Evolutionary conservation across 1,139 yeast species (phyloP).

Genomic region (Debaryomyces sp.): DNA sequence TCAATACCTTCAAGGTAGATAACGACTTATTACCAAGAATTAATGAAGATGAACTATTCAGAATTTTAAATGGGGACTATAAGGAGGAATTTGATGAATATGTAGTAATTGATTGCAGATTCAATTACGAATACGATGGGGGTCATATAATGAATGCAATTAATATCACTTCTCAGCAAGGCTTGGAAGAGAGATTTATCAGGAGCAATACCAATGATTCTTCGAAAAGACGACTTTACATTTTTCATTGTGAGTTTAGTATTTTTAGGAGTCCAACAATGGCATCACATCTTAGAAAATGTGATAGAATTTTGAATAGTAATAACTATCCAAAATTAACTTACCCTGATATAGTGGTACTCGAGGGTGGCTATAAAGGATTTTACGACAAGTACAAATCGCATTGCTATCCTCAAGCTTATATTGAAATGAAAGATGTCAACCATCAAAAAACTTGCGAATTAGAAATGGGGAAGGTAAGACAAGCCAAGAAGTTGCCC

Average conservation of each 20-base stretch:
- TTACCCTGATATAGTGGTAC: constrained; percentile 85
- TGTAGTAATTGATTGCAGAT: constrained; percentile 81
- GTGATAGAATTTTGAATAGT: constrained; percentile 76
- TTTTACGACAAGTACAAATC: constrained; percentile 61
- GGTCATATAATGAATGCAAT: constrained; percentile 89
- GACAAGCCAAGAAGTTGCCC: constrained; percentile 57
- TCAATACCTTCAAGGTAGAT: constrained; percentile 49
- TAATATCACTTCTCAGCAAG: constrained; percentile 72
- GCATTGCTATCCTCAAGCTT: constrained; percentile 73
- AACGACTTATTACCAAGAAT: constrained; percentile 80
- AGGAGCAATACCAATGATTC: constrained; percentile 8
- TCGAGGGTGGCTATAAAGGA: constrained; percentile 88
- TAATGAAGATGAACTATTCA: constrained; percentile 61
- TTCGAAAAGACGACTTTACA: constrained; percentile 39
- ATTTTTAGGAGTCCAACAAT: constrained; percentile 90
- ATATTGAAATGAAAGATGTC: constrained; percentile 85
- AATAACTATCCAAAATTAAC: constrained; percentile 76
- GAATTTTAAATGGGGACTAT: constrained; percentile 61
- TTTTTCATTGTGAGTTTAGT: constrained; percentile 95
- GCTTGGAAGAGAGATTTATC: constrained; percentile 57
- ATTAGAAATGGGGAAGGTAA: constrained; percentile 67
- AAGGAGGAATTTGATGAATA: constrained; percentile 59
- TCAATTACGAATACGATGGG: constrained; percentile 87
- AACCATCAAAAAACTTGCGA: constrained; percentile 70
- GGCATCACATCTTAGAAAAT: constrained; percentile 83